These are phyloP conservation scores for Camellia sinensis DNA, from an alignment of 148 eudicot species.

Conservation along the genomic window DNA sequence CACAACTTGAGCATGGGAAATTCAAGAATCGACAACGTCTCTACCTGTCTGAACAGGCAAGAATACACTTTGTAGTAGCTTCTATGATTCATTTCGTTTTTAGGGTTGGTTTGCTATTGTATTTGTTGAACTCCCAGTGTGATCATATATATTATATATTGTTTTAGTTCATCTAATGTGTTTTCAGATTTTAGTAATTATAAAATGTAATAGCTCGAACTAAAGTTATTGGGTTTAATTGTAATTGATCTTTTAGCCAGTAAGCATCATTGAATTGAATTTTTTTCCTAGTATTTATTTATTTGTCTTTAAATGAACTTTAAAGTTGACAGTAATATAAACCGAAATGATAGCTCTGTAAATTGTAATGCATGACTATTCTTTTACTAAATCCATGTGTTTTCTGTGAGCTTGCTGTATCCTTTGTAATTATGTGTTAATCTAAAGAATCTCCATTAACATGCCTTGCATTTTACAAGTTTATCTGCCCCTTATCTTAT, in stretches of 20 bases:
- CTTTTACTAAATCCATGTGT: too few relatives aligned
- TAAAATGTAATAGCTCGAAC: neutral
- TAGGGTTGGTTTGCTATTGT: neutral
- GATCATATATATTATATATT: neutral
- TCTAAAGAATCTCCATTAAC: too few relatives aligned
- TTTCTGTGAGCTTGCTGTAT: neutral
- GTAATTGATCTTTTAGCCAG: neutral
- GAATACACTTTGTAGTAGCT: neutral
- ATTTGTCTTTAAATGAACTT: too few relatives aligned
- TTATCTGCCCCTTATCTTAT: neutral
- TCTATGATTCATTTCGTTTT: neutral
- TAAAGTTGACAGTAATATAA: too few relatives aligned
- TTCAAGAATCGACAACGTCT: constrained; percentile 79
- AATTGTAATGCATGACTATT: neutral
- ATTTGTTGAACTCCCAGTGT: neutral
- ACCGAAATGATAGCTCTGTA: neutral
- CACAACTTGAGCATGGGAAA: constrained; percentile 67
- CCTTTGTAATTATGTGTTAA: neutral
- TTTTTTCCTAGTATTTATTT: neutral
- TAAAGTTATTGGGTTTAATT: neutral
- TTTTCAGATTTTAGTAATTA: neutral
- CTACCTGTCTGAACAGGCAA: constrained; percentile 89
- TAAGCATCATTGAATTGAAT: neutral
- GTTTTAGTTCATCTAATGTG: neutral
- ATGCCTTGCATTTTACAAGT: neutral